Base-by-base conservation (phyloP, 2,329 filamentous ascomycete genomes). In the Stagonosporopsis chrysanthemi region DNA sequence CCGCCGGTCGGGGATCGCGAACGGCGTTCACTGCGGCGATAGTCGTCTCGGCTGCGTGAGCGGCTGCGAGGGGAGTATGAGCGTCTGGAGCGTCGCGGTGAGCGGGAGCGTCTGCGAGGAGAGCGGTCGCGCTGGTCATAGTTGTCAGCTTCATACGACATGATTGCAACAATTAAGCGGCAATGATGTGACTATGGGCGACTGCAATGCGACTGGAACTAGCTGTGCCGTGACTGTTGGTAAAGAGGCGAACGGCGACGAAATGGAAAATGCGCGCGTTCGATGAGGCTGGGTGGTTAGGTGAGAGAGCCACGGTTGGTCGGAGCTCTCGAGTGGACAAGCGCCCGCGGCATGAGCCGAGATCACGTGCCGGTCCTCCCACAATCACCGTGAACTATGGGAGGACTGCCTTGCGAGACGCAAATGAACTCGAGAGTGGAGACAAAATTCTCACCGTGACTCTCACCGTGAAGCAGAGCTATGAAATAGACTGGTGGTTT, bases 1-100 rank as follows among this genome's bases (percentile, higher is more conserved):
- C 82, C 88, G 82, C 88, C 90, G 88, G 96, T 93, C 81, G 92
- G 92, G 79, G 90, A 95, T 77, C 91, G 90, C 78, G 89, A 92
- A 78, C 79, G 75, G 61, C 80, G 78, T 64, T 81, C 78, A 65
- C 72, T 74, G 62, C 79, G 77, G 58, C 79, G 76, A 60, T 78
- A 78, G 62, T 78, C 78, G 56, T 81, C 77, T 52, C 90, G 91
- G 81, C 91, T 96, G 80, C 92, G 90, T 73, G 92, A 96, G 79
- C 92, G 83, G 74, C 83, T 83, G 77, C 84, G 82, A 66, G 84
- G 84, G 56, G 84, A 86, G 77, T 86, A 85, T 70, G 85, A 87
- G 71, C 85, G 88, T 77, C 86, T 86, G 45, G 74, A 75, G 66
- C 77, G 78, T 65, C 78, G 78, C 50, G 78, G 78, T 61, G 77